Base-by-base conservation (phyloP, 2,329 filamentous ascomycete species). In the Graphilbum ipis-grandicollis region DNA sequence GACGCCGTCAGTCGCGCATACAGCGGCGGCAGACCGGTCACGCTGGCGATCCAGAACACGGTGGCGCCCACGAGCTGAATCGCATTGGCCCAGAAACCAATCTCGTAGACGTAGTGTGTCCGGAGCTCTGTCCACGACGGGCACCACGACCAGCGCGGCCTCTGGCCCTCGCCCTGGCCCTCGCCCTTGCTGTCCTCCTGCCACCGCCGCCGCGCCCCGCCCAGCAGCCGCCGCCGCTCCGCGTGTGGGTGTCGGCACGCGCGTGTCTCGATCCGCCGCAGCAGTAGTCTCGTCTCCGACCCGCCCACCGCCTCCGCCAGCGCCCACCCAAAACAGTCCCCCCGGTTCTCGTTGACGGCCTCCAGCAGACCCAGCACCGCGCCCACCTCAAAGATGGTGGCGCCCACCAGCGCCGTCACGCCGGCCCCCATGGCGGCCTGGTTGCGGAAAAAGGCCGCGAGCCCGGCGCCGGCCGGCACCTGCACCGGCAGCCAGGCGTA, bases 251-350 rank as follows among this genome's bases (percentile, higher is more conserved):
- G 41, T 13, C 31, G 36, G 38, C 41, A 41, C 10, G 18, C n/a
- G 15, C 29, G 38, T 3, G 42, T 42, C 19, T 23, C 30, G 3
- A 41, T 33, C 13, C 34, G 39, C n/a, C 48, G 39, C 15, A 35
- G 30, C 31, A 37, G 34, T 13, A 19, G 29, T 9, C 44, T 47
- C 34, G 50, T 50, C 30, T 56, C 56, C 5, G 10, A 6, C 5
- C 30, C 26, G n/a, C 14, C 35, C 2, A 68, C 30, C 0, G 59
- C 59, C 18, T 60, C 59, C 44, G 77, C 67, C 1, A 80, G 46
- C 0, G 75, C 75, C 74, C 74, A 81, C 4, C 76, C 75, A 48
- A 80, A 80, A 50, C 75, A 81, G 12, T 67, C 71, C 0, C 65
- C 56, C 12, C 66, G 58, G 46, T 78, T 71, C 47, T 74, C 71